These are phyloP conservation scores for Epithemia pelagica DNA, from an alignment of 108 stramenopile species.

Conservation along the genomic window DNA sequence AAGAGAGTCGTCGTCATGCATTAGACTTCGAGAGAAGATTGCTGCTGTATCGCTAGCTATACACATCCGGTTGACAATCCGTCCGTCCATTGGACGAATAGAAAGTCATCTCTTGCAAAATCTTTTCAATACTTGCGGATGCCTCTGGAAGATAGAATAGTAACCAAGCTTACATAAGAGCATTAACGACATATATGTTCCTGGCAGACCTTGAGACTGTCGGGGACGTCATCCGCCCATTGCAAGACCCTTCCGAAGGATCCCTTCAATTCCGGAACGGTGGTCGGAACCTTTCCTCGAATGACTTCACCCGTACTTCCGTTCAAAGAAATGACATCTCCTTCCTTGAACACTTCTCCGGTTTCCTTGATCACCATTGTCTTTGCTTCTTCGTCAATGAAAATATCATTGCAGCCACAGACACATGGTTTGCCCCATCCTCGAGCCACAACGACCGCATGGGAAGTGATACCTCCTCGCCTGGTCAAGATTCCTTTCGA, in stretches of 20 bases:
- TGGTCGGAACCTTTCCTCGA: conserved; percentile 35
- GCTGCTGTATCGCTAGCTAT: too few relatives aligned
- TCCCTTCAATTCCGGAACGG: conserved; percentile 35
- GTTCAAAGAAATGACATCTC: conserved; percentile 71
- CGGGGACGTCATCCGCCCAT: conserved; percentile 59
- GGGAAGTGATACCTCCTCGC: conserved; percentile 64
- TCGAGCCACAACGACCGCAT: conserved; percentile 74
- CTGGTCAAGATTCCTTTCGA: conserved; percentile 76
- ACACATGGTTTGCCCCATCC: conserved; percentile 91
- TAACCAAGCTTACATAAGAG: too few relatives aligned
- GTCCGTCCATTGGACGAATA: too few relatives aligned
- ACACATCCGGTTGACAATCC: too few relatives aligned
- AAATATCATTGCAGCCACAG: conserved; percentile 65
- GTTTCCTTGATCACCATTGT: conserved; percentile 47
- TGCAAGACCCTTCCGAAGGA: conserved; percentile 42
- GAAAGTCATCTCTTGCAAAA: too few relatives aligned
- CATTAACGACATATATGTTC: too few relatives aligned
- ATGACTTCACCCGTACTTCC: conserved; percentile 78
- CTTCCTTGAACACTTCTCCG: conserved; percentile 52
- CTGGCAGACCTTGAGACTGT: conserved; percentile 56
- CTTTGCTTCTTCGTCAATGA: conserved; percentile 44
- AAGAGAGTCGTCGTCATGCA: too few relatives aligned
- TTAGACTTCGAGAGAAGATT: too few relatives aligned
- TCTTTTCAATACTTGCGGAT: too few relatives aligned
- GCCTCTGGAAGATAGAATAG: too few relatives aligned